Evolutionary conservation across 2,329 filamentous ascomycete species (phyloP).

Genomic region (Talaromyces verruculosus): DNA sequence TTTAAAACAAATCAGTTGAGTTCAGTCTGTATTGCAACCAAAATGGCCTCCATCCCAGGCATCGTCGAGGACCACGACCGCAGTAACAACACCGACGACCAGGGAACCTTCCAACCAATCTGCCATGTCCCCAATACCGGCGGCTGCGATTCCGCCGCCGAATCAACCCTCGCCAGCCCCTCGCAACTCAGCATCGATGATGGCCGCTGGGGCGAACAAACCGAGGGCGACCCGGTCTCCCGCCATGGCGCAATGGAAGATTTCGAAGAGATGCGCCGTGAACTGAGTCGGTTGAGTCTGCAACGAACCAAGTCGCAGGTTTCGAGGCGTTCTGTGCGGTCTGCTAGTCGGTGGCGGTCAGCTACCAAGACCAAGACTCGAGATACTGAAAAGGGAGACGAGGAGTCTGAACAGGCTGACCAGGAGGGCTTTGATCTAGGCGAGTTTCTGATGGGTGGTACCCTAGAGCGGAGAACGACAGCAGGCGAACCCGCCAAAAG

Average conservation of each 20-base stretch:
- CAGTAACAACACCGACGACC: background rate
- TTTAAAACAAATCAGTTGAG: background rate
- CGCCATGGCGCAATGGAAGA: slow-evolving; percentile 59
- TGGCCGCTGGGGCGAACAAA: slow-evolving; percentile 63
- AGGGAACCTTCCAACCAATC: background rate
- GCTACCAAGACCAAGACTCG: slow-evolving; percentile 28
- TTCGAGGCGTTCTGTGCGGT: slow-evolving; percentile 22
- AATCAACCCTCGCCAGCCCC: slow-evolving; percentile 19
- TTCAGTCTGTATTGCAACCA: background rate
- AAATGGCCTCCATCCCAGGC: slow-evolving; percentile 11
- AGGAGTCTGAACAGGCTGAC: slow-evolving; percentile 31
- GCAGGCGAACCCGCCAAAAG: slow-evolving; percentile 68
- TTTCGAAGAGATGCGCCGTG: slow-evolving; percentile 56
- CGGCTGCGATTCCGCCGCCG: slow-evolving; percentile 18
- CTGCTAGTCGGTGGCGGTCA: slow-evolving; percentile 30
- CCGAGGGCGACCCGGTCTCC: slow-evolving; percentile 54
- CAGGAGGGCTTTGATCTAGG: slow-evolving; percentile 63
- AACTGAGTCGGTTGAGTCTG: slow-evolving; percentile 56
- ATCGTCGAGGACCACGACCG: slow-evolving; percentile 6
- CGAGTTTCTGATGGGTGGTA: slow-evolving; percentile 70
- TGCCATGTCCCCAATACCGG: slow-evolving; percentile 11
- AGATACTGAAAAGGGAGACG: slow-evolving; percentile 51
- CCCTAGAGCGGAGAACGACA: slow-evolving; percentile 70
- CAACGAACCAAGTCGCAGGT: slow-evolving; percentile 36
- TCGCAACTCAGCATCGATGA: slow-evolving; percentile 30